Base-by-base conservation (phyloP, 495 filamentous ascomycete genomes). In the Copromyces sp. region DNA sequence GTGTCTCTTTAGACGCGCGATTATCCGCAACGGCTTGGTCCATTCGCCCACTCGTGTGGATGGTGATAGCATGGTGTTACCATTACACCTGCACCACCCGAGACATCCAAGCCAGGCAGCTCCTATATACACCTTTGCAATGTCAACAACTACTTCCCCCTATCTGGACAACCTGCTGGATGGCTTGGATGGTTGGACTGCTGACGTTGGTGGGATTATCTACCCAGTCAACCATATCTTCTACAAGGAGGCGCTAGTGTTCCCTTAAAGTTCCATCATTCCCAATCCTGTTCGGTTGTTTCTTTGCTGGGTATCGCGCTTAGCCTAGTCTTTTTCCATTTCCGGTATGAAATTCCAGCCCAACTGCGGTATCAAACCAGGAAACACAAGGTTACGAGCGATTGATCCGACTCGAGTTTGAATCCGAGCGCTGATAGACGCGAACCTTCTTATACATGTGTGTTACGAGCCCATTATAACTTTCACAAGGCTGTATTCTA, bases 1-100 rank as follows among this genome's bases (percentile, higher is more conserved):
- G 53, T 65, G 29, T 65, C 53, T 69, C 32, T 37, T 68, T 74
- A 73, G 68, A 74, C 77, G 75, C 77, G 74, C 72, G 75, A 75
- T 72, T 75, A 65, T 35, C 44, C 70, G 42, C 44, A 38, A 70
- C 68, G 61, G 69, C 59, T 29, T 65, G 7, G 53, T 65, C 53
- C 53, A 35, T 35, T 37, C 29, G 53, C 53, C 53, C 29, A 35
- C 29, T 65, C 32, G 53, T 37, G 53, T 65, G 14, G 29, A 65
- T 17, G 11, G 20, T 59, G 20, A 20, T 59, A 65, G 14, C 53
- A 65, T 35, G 53, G 29, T 65, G 29, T 65, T 65, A 65, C 53
- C 53, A 65, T 65, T 65, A 65, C 53, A 65, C 53, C 24, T 65
- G 53, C 53, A 65, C 53, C 53, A 61, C 53, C 29, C 53, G 29